Percentiles rank a stretch among this genome's conserved stretches.
Evolutionary conservation across 176 grass and related monocot species (phyloP).

Genomic region (Bothriochloa decipiens): DNA sequence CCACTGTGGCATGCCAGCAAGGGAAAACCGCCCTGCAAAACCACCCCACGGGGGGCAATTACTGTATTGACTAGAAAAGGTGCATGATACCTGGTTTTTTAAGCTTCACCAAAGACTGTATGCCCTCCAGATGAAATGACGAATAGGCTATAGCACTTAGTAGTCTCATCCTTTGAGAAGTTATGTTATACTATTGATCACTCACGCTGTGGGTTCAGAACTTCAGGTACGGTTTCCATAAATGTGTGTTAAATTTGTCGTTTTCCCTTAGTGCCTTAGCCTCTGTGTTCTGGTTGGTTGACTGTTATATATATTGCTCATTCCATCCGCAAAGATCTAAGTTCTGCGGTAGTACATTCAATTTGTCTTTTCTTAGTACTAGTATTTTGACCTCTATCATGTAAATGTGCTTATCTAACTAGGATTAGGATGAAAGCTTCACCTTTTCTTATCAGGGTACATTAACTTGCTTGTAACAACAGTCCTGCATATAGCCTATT

Average conservation of each 20-base stretch:
- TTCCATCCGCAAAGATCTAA: neutral
- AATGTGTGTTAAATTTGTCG: neutral
- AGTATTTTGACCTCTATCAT: neutral
- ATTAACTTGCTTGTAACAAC: slow-evolving; percentile 6
- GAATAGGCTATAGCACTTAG: neutral
- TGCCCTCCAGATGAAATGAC: neutral
- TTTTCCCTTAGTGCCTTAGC: slow-evolving; percentile 17
- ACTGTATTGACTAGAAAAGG: neutral
- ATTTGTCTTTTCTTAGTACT: slow-evolving; percentile 20
- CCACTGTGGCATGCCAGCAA: neutral
- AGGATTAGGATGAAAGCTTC: slow-evolving; percentile 5
- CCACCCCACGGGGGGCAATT: neutral
- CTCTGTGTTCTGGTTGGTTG: neutral
- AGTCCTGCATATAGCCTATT: neutral
- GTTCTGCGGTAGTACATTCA: neutral
- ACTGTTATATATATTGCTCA: neutral
- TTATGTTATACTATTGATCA: neutral
- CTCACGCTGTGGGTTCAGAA: slow-evolving; percentile 5
- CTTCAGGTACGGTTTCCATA: slow-evolving; percentile 11
- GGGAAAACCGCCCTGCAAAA: neutral
- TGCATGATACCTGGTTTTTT: neutral
- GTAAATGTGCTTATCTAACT: neutral
- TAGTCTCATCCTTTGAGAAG: neutral
- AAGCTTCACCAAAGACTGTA: neutral
- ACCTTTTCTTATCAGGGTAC: neutral